Evolutionary conservation across 1,139 yeast genomes (phyloP).

Genomic region (Saccharomyces hybrid): DNA sequence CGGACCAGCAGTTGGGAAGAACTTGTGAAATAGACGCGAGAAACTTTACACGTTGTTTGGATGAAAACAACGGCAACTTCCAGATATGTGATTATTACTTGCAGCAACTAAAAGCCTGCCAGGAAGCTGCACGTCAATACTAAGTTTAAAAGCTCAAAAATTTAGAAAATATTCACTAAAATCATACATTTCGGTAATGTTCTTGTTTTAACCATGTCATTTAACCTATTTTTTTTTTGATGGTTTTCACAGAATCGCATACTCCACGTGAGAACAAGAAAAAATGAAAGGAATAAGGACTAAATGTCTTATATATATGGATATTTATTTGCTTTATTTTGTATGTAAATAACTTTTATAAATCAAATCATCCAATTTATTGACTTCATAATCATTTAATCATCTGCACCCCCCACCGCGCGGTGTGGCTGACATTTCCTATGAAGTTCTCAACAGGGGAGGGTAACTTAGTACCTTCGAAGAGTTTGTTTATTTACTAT

Average conservation of each 20-base stretch:
- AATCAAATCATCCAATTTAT: neutral
- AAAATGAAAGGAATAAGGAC: neutral
- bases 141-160: constrained; percentile 28
- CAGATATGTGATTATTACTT: constrained; percentile 94
- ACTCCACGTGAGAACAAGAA: neutral
- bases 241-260: neutral
- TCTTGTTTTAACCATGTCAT: neutral
- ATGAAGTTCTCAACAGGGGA: neutral
- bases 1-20: constrained; percentile 36
- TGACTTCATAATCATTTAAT: neutral
- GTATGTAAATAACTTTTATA: neutral
- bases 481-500: neutral
- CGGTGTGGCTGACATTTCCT: neutral
- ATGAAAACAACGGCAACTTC: constrained; percentile 90
- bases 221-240: neutral
- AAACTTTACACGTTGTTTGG: constrained; percentile 90
- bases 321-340: neutral
- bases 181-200: neutral
- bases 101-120: constrained; percentile 96
- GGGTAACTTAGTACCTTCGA: neutral
- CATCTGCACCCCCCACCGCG: neutral
- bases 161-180: neutral
- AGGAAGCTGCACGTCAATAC: constrained; percentile 82
- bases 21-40: constrained; percentile 90
- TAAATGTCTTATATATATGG: neutral